Conservation (phyloP, 139 green algal species). For the Micractinium sp. region DNA sequence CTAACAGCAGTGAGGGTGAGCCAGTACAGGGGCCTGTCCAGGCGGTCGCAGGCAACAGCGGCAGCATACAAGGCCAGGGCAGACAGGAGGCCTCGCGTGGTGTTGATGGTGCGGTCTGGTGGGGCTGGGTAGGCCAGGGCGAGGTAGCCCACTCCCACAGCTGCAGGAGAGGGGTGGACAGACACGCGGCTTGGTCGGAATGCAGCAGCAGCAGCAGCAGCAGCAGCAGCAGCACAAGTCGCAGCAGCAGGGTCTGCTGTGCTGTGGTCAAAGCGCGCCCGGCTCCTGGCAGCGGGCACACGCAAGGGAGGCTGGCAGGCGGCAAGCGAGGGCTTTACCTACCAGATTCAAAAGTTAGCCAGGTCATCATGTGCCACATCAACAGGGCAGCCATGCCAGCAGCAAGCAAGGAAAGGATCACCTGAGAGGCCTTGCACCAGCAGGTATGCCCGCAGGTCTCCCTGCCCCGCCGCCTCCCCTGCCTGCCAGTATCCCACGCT, state of each 20-base stretch:
- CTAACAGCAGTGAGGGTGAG: neutral
- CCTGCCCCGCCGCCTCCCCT: conserved; percentile 3
- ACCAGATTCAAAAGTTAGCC: neutral
- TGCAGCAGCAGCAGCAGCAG: neutral
- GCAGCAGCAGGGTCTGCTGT: no score
- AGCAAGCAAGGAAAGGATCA: neutral
- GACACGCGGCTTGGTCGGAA: neutral
- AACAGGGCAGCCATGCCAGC: no score
- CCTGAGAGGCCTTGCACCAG: conserved; percentile 3
- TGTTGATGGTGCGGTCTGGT: neutral
- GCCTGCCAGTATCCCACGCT: conserved; percentile 6
- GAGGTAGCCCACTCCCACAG: neutral
- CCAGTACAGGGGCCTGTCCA: neutral
- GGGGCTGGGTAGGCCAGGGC: neutral
- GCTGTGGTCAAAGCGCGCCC: no score
- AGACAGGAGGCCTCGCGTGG: neutral
- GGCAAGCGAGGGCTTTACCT: no score
- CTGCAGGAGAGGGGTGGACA: neutral
- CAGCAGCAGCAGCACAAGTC: neutral
- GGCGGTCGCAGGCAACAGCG: neutral
- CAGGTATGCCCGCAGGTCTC: conserved; percentile 3
- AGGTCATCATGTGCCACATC: no score
- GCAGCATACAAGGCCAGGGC: neutral
- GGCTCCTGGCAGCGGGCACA: no score
- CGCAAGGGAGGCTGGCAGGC: no score